A percentile compares a stretch with the other conserved stretches of the same genome.
Evolutionary conservation across 169 alveolate genomes (phyloP).

Genomic region (Eimeria nieschulzi): DNA sequence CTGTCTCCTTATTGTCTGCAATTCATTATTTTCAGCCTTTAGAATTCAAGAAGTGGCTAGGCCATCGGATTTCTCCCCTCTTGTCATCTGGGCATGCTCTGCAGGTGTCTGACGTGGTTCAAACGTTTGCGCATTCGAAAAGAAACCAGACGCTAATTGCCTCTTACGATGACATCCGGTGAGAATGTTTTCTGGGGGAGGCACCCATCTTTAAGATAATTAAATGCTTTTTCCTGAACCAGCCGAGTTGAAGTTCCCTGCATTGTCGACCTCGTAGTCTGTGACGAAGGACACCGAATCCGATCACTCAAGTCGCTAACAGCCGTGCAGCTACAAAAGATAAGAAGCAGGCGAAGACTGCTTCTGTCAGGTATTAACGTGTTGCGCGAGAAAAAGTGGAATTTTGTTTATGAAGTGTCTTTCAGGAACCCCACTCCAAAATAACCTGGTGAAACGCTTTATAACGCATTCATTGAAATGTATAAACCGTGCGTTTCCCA

Average conservation of each 20-base stretch:
- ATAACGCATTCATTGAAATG: background rate
- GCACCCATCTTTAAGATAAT: too few relatives aligned
- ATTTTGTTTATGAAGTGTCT: background rate
- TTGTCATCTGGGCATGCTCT: slow-evolving; percentile 25
- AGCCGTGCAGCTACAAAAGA: slow-evolving; percentile 4
- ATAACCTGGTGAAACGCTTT: slow-evolving; percentile 20
- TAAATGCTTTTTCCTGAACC: background rate
- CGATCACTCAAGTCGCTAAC: slow-evolving; percentile 50
- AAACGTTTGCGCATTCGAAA: slow-evolving; percentile 14
- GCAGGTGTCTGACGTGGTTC: background rate
- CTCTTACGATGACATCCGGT: slow-evolving; percentile 69
- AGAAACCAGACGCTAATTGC: slow-evolving; percentile 10
- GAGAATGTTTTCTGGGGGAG: background rate
- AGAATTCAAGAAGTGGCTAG: slow-evolving; percentile 66
- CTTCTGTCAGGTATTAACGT: slow-evolving; percentile 40
- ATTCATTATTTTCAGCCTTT: background rate
- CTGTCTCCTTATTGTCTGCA: background rate
- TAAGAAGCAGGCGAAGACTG: background rate
- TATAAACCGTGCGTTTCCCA: background rate
- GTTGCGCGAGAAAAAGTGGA: background rate
- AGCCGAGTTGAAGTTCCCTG: slow-evolving; percentile 24
- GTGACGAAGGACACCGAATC: slow-evolving; percentile 71
- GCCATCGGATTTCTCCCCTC: slow-evolving; percentile 9
- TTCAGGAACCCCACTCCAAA: slow-evolving; percentile 68
- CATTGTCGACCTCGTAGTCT: slow-evolving; percentile 21